These are phyloP conservation scores for Ottelia alismoides DNA, from an alignment of 106 monocot genomes.

Conservation along the genomic window DNA sequence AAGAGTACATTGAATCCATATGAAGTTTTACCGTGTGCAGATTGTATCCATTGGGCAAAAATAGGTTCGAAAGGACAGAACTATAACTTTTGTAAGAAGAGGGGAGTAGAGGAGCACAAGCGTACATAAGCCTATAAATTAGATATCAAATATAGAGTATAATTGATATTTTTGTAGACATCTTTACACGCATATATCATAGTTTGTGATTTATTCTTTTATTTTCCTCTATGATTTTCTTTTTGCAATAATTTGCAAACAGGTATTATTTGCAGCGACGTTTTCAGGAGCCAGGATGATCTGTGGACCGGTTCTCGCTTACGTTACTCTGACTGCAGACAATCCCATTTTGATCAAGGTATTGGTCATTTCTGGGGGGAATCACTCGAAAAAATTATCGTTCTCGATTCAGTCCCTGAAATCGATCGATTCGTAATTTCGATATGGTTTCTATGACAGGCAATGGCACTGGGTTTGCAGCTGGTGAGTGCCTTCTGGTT, in stretches of 20 bases:
- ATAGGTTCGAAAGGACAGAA: too few relatives aligned
- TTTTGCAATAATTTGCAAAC: too few relatives aligned
- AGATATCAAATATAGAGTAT: too few relatives aligned
- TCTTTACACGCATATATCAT: background rate
- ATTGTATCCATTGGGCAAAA: too few relatives aligned
- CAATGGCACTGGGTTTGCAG: slow-evolving; percentile 48
- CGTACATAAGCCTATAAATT: too few relatives aligned
- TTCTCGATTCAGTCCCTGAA: background rate
- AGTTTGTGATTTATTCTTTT: background rate
- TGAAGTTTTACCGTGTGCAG: too few relatives aligned
- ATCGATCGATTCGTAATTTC: background rate
- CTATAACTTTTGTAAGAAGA: too few relatives aligned
- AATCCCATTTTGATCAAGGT: slow-evolving; percentile 66
- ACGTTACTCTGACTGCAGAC: slow-evolving; percentile 28
- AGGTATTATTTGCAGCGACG: slow-evolving; percentile 39
- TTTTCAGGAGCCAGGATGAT: slow-evolving; percentile 64
- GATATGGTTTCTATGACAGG: slow-evolving; percentile 21
- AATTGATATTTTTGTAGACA: background rate
- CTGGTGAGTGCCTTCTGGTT: slow-evolving; percentile 61
- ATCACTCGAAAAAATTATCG: background rate
- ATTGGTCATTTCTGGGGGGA: background rate
- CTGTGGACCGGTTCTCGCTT: slow-evolving; percentile 36
- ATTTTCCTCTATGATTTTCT: too few relatives aligned
- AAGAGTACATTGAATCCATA: too few relatives aligned
- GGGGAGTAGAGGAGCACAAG: too few relatives aligned